Base-by-base conservation (phyloP, 106 monocot species). In the Dendrobium officinale region DNA sequence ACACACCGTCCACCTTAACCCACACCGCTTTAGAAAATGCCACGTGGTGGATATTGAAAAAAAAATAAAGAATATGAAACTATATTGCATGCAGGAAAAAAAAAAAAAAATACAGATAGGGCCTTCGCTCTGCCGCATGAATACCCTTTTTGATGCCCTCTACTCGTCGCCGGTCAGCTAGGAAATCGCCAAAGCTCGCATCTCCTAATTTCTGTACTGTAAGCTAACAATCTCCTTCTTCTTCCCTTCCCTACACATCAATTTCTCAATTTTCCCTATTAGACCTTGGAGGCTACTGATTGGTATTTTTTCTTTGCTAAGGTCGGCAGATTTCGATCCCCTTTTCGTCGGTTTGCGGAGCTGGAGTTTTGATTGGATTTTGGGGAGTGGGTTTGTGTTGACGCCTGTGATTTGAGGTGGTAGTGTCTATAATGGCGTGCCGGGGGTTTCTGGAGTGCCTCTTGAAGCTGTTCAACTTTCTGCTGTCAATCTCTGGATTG, bases 381-480 rank as follows among this genome's bases (percentile, higher is more conserved):
- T 44, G 44, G 43, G 19, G 7, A 74, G 74, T 74, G 8, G n/a
- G 70, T 22, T 74, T 15, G 29, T 40, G 33, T 33, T 72, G 26
- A 13, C 72, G 72, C 20, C 43, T 44, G 58, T 42, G 56, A 58
- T 48, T 9, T 19, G 54, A 9, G 19, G 54, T 7, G 56, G 55
- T 58, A 49, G 26, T 43, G 17, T 7, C 42, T 20, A 22, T 72
- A 56, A 95, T 95, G 95, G 90, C 92, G 40, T 92, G 90, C 83
- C 73, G 89, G 54, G 87, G 90, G 3, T 91, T 84, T 80, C 83
- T 84, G 74, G 87, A 87, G 75, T 95, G 88, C 70, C 78, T 95
- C 4, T 76, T 95, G 79, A 95, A 92, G 95, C 89, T 92, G 59
- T 84, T 95, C 43, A 92, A 95, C 81, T 85, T 95, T 42, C 77